These are phyloP conservation scores for Paraurostyla sp. DNA, from an alignment of 73 alveolate species.

Conservation along the genomic window DNA sequence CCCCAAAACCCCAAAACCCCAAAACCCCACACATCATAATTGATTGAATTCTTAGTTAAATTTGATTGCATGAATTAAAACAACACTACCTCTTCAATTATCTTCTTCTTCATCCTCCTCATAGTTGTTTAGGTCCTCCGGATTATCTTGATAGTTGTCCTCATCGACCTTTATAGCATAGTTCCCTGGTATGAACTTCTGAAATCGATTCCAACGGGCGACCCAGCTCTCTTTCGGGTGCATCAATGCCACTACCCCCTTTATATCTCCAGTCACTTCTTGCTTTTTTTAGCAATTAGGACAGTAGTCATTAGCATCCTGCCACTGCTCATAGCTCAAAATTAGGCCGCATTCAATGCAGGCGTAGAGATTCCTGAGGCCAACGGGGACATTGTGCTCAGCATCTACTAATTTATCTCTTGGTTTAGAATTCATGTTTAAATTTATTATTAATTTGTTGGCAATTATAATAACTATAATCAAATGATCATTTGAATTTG, in stretches of 20 bases:
- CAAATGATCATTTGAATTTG: slow-evolving; percentile 9
- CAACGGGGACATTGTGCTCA: slow-evolving; percentile 10
- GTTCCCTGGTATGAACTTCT: slow-evolving; percentile 11
- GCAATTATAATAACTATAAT: background rate
- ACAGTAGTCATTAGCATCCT: background rate
- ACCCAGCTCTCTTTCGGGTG: slow-evolving; percentile 46
- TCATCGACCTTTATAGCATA: slow-evolving; percentile 29
- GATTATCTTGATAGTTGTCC: background rate
- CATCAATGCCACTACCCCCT: slow-evolving; percentile 43
- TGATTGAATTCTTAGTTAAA: background rate
- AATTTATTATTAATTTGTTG: slow-evolving; percentile 1
- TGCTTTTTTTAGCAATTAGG: background rate
- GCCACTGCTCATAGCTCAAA: slow-evolving; percentile 2
- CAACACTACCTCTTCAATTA: background rate
- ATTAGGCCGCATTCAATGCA: slow-evolving; percentile 32
- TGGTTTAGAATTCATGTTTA: background rate
- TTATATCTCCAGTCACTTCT: background rate
- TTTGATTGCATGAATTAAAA: background rate
- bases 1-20: slow-evolving; percentile 62
- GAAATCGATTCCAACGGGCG: slow-evolving; percentile 21
- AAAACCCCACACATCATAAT: slow-evolving; percentile 16
- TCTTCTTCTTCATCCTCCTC: background rate
- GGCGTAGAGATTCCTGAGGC: background rate
- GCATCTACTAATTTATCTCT: background rate
- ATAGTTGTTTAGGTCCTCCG: background rate